Evolutionary conservation across 441 rosid species (phyloP).

Genomic region (Aquilaria agallochum): DNA sequence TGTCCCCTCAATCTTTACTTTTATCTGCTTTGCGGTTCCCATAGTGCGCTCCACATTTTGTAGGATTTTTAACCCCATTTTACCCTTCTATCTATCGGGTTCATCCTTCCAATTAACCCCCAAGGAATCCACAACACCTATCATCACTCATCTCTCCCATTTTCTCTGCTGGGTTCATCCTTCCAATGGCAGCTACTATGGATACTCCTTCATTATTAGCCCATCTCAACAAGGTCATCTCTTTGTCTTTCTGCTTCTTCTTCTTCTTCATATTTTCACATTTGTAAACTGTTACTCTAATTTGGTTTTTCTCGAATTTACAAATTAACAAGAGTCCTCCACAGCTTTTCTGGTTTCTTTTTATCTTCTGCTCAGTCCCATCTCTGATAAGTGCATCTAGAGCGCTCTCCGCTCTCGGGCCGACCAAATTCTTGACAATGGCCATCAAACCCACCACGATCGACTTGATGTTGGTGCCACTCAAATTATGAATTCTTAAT

Average conservation of each 20-base stretch:
- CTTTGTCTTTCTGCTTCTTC: not conserved
- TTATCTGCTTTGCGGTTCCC: too few species aligned
- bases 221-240: constrained; percentile 12
- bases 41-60: too few species aligned
- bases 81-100: too few species aligned
- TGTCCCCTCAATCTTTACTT: too few species aligned
- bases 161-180: constrained; percentile 7
- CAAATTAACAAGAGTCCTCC: constrained; percentile 3
- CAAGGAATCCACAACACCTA: not conserved
- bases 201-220: constrained; percentile 39
- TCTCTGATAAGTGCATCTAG: constrained; percentile 31
- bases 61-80: too few species aligned
- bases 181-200: constrained; percentile 57
- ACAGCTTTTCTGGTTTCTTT: constrained; percentile 10
- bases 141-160: not conserved
- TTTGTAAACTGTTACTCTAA: not conserved
- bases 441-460: not conserved
- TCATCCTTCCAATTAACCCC: too few species aligned
- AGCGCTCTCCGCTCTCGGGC: constrained; percentile 25
- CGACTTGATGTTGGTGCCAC: not conserved
- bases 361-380: constrained; percentile 16
- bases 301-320: not conserved
- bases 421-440: constrained; percentile 26
- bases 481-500: not conserved
- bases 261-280: not conserved